Evolutionary conservation across 73 alveolate species (phyloP), one percentile per base, ranked within the genome.

Genomic region (Symbiodinium pilosum): DNA sequence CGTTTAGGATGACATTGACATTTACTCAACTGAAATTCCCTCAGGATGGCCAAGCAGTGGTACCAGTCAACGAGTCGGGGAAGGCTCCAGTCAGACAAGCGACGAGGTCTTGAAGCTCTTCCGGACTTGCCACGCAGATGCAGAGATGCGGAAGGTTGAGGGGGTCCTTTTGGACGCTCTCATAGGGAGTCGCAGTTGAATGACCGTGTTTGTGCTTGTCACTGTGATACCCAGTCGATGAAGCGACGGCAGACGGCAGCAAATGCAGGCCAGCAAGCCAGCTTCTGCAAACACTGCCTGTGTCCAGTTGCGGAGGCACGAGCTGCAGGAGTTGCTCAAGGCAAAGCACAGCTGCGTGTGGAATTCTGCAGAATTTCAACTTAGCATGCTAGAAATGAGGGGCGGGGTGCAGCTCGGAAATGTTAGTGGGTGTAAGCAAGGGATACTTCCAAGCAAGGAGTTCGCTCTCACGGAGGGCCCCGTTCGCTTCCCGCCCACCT

Each of bases 401-500:
- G n/a, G n/a, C n/a, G n/a, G n/a, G n/a, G n/a, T n/a, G n/a, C n/a
- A n/a, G n/a, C n/a, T n/a, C n/a, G n/a, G n/a, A n/a, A n/a, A n/a
- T n/a, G n/a, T n/a, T n/a, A n/a, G n/a, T n/a, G n/a, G n/a, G n/a
- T n/a, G n/a, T n/a, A n/a, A n/a, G n/a, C n/a, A n/a, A n/a, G n/a
- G n/a, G n/a, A n/a, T n/a, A n/a, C n/a, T n/a, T n/a, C n/a, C n/a
- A n/a, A n/a, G n/a, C 39, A 30, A 64, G 96, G 96, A 89, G 52
- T 69, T 30, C 87, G 38, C 64, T 52, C 77, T 89, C 34, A 44
- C 69, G 96, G 96, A 89, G 47, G 96, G 96, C 43, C 96, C 96
- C 3, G 96, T 89, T 81, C 40, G 77, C 39, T 89, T 89, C 83
- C 96, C 96, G 20, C 87, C 88, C 34, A 89, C 96, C 51, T 89